These are phyloP conservation scores for Lachnellula hyalina DNA, from an alignment of 2,329 filamentous ascomycete species.

Conservation along the genomic window DNA sequence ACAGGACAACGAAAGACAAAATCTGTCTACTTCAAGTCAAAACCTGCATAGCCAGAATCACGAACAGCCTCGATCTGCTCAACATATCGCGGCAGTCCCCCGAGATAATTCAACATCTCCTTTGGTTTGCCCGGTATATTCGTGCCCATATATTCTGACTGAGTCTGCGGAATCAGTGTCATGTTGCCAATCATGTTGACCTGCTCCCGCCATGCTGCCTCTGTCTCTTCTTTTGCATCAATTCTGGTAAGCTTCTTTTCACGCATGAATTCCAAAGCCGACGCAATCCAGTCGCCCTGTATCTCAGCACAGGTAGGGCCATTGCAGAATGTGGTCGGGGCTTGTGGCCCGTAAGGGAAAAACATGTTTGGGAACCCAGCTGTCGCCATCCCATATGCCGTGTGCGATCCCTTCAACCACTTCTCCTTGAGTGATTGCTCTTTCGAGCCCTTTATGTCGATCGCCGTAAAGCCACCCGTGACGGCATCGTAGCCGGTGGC, in stretches of 20 bases:
- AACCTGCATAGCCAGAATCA: neutral
- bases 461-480: slow-evolving; percentile 31
- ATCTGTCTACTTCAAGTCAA: neutral
- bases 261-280: slow-evolving; percentile 29
- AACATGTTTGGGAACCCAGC: slow-evolving; percentile 45
- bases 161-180: slow-evolving; percentile 30
- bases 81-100: neutral
- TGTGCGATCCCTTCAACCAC: slow-evolving; percentile 31
- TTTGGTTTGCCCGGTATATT: neutral
- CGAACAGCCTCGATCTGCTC: neutral
- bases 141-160: slow-evolving; percentile 37
- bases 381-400: slow-evolving; percentile 37
- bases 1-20: too few relatives aligned
- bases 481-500: slow-evolving; percentile 36
- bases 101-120: neutral
- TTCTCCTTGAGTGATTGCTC: slow-evolving; percentile 28
- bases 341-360: slow-evolving; percentile 38
- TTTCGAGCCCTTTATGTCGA: slow-evolving; percentile 30
- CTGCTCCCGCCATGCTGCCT: slow-evolving; percentile 28
- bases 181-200: slow-evolving; percentile 27
- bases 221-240: slow-evolving; percentile 27
- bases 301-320: slow-evolving; percentile 36
- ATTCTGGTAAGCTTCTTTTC: slow-evolving; percentile 30
- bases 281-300: slow-evolving; percentile 36
- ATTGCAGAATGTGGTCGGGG: slow-evolving; percentile 22